Percentiles rank a stretch among this genome's conserved stretches.
These are phyloP conservation scores for Cutaneotrichosporon sp. DNA, from an alignment of 1,284 basidiomycete species.

Conservation along the genomic window DNA sequence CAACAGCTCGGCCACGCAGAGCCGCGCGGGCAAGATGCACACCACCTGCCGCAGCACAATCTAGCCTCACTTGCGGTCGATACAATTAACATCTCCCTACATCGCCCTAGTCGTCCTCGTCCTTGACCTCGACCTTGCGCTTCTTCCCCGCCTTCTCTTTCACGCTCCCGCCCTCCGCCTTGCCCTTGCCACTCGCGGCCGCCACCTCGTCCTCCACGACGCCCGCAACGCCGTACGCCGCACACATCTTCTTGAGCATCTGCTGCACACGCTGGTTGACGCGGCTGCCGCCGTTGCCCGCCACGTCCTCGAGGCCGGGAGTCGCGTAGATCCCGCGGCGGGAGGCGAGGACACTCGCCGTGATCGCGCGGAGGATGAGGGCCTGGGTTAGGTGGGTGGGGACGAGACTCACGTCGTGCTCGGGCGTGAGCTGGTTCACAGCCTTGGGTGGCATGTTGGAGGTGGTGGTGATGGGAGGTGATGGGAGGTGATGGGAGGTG, in stretches of 20 bases:
- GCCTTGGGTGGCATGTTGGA: not conserved
- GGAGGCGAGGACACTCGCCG: conserved; percentile 12
- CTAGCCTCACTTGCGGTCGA: too few species aligned
- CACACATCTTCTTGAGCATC: conserved; percentile 15
- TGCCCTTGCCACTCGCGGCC: not conserved
- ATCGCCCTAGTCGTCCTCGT: conserved; percentile 2
- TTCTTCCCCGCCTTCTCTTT: not conserved
- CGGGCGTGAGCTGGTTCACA: not conserved
- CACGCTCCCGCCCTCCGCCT: not conserved
- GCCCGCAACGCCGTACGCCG: not conserved
- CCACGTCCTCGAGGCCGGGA: conserved; percentile 24
- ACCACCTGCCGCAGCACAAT: too few species aligned
- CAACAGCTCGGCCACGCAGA: too few species aligned
- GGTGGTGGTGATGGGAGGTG: too few species aligned
- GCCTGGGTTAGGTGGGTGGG: conserved; percentile 7
- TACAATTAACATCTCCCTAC: too few species aligned
- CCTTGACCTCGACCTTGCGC: conserved; percentile 3
- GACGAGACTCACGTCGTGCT: conserved; percentile 6
- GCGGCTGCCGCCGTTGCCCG: conserved; percentile 22
- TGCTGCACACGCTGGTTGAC: conserved; percentile 21
- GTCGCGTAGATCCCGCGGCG: conserved; percentile 22
- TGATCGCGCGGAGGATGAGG: conserved; percentile 13
- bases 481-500: too few species aligned
- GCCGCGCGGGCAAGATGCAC: too few species aligned
- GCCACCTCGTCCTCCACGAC: not conserved